Conservation (phyloP, 2,329 filamentous ascomycete species). For the Pseudogymnoascus sp. region DNA sequence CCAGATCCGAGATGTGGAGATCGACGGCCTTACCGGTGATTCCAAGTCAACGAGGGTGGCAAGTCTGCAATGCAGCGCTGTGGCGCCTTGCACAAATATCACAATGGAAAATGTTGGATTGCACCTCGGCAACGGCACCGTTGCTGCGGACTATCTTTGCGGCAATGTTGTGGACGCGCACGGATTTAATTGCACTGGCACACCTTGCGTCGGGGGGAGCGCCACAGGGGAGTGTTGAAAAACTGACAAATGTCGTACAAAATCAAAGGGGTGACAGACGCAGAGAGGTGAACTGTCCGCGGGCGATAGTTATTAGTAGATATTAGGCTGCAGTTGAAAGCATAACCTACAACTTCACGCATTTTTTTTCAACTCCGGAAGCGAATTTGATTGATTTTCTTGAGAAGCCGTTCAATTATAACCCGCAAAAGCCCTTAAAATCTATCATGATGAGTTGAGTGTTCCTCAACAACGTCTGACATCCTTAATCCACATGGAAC, state of each 20-base stretch:
- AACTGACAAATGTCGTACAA: neutral
- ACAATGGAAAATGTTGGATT: conserved; percentile 19
- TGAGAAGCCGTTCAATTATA: too few species aligned
- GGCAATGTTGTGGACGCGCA: conserved; percentile 20
- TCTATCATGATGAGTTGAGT: too few species aligned
- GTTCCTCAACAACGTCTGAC: too few species aligned
- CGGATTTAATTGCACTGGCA: conserved; percentile 25
- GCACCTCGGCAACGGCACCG: conserved; percentile 17
- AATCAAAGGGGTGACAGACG: neutral
- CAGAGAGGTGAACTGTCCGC: conserved; percentile 1
- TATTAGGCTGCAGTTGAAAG: neutral
- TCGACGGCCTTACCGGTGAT: conserved; percentile 20
- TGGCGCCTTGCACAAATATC: conserved; percentile 24
- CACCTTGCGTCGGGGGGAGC: neutral
- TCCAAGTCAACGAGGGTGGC: conserved; percentile 17
- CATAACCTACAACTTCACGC: neutral
- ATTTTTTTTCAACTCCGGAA: too few species aligned
- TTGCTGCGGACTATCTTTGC: conserved; percentile 22
- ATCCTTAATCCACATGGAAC: too few species aligned
- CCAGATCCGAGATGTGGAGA: conserved; percentile 29
- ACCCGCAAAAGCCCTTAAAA: too few species aligned
- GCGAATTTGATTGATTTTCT: too few species aligned
- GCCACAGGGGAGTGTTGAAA: conserved; percentile 10
- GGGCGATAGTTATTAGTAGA: neutral
- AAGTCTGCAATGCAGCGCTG: conserved; percentile 28